Conservation (phyloP, 331 rosid genomes). For the Quercus tomentella region DNA sequence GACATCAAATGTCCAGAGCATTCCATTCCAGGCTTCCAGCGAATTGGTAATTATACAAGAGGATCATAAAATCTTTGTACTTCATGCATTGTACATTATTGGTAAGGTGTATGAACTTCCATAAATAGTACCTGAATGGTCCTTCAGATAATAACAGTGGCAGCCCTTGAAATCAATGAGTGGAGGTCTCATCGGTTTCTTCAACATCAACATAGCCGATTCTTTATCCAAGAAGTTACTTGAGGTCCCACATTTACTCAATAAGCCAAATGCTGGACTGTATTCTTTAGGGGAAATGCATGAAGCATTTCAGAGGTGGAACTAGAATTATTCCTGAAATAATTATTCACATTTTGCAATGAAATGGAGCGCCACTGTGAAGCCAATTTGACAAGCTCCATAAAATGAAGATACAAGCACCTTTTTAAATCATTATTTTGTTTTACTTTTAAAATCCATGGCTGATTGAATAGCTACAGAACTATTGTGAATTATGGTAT, state of each 20-base stretch:
- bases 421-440: not conserved
- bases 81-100: not conserved
- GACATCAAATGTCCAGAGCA: constrained; percentile 16
- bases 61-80: constrained; percentile 1
- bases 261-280: not conserved
- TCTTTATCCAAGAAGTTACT: not conserved
- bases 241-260: not conserved
- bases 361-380: not conserved
- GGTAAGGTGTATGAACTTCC: not conserved
- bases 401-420: not conserved
- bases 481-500: not conserved
- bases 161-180: no score
- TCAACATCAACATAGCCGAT: no score
- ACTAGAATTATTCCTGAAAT: not conserved
- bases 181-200: not conserved
- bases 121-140: not conserved
- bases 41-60: constrained; percentile 12
- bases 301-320: not conserved
- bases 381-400: not conserved
- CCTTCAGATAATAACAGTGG: not conserved
- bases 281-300: not conserved
- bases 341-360: not conserved
- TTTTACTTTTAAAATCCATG: not conserved
- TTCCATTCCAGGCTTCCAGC: constrained; percentile 14
- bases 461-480: not conserved